Base-by-base conservation (phyloP, 768 basidiomycete genomes). In the Candolleomyces efflorescens region DNA sequence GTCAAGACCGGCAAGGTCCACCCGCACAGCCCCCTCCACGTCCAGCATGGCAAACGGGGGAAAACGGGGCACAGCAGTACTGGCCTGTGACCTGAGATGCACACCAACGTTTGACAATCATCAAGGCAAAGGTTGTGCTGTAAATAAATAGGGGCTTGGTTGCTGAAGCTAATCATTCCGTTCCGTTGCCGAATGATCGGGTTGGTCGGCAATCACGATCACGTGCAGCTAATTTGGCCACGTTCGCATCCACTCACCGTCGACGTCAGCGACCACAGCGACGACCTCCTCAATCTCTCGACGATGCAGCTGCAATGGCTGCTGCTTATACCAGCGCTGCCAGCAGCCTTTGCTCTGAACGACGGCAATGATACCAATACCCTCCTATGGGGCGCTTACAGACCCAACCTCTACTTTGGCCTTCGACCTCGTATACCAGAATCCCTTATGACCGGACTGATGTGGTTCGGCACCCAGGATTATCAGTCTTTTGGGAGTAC, bases 361-460 rank as follows among this genome's bases (percentile, higher is more conserved):
- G 60, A 72, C 17, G 64, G 64, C n/a, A 83, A 87, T 64, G 75
- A 77, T 62, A 80, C 84, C 12, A 75, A 77, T 62, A 80, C 84
- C 12, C 72, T 89, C 26, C 69, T 91, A 70, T 94, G 92, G 92
- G 92, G 93, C 1, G 77, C 89, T 0, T 97, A 94, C 71, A 78
- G 95, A 43, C 92, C 95, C 0, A 92, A 93, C 65, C 80, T 97
- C n/a, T 98, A 98, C 74, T 96, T 97, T 71, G 95, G 95, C 18
- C 77, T 97, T 46, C 77, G 92, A 50, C 92, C 95, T 12, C 81
- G 88, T 45, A 73, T 92, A 61, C 93, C 94, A 0, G 84, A 91
- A 64, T 92, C 91, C n/a, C 79, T 98, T 24, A 82, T 94, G 85
- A 92, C 90, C 2, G 95, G 95, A 12, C 81, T 98, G 36, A 83